Conservation (phyloP, 352 stramenopile species). For the Pythium rishiriense region DNA sequence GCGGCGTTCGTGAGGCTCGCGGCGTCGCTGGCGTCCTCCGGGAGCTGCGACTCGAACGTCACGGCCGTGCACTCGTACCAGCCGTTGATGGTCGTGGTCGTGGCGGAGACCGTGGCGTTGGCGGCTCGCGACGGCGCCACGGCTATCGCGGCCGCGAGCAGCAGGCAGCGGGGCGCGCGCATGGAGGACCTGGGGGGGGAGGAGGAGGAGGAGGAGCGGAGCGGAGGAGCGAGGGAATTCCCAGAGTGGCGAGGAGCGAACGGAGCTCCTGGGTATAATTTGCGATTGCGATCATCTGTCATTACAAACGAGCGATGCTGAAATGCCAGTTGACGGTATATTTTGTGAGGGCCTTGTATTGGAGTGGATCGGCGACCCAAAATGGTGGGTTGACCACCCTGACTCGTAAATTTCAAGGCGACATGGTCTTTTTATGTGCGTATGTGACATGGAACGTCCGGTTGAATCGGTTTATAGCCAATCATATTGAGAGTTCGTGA, state of each 20-base stretch:
- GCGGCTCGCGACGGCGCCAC: neutral
- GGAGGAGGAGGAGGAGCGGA: too few relatives aligned
- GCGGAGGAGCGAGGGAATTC: neutral
- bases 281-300: neutral
- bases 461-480: neutral
- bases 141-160: slow-evolving; percentile 10
- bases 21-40: slow-evolving; percentile 6
- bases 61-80: slow-evolving; percentile 45
- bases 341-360: neutral
- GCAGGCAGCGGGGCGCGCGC: neutral
- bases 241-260: neutral
- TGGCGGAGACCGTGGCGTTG: neutral
- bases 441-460: neutral
- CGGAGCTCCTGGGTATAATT: too few relatives aligned
- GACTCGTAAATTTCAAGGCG: slow-evolving; percentile 4
- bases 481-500: neutral
- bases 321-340: neutral
- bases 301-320: slow-evolving; percentile 6
- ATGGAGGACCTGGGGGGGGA: neutral
- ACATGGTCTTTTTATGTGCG: neutral
- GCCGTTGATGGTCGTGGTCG: slow-evolving; percentile 33
- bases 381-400: neutral
- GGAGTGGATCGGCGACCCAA: neutral
- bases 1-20: slow-evolving; percentile 2
- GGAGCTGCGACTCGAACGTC: slow-evolving; percentile 20